Evolutionary conservation across 148 eudicot species (phyloP), one percentile per base, ranked within the genome.

Genomic region (Chenopodium suecicum): DNA sequence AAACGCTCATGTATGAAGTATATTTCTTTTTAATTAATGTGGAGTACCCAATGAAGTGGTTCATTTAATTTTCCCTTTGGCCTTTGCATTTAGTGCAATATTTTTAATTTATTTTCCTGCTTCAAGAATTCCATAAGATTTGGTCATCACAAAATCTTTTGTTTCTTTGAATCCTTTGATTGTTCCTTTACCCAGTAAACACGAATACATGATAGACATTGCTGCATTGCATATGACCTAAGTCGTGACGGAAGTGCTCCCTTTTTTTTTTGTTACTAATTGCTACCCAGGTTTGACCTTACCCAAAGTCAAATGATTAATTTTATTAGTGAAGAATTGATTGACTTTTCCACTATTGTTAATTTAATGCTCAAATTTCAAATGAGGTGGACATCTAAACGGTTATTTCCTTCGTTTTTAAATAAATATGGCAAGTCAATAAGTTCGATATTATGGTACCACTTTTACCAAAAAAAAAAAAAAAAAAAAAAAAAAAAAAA

Each of bases 231-330:
- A 70, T 23, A 73, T 76, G 80, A 76, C 64, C 54, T 76, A 77
- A 77, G 17, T 37, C 80, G 31, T 76, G 84, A 82, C 80, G 56
- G 16, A 56, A 13, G 62, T 4, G 20, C 19, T 19, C 19, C 20
- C 3, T 2, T 56, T 56, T 56, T 11, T 2, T 56, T 16, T 14
- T 17, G 2, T 12, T 56, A 17, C 62, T 56, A 14, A 56, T 56
- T 56, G 62, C 62, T 48, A 48, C 54, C 3, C 4, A 14, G 62
- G 22, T 56, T 56, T 56, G 62, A 56, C 62, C 0, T 56, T 56
- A 4, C 20, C 62, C 22, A 14, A 56, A 56, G 62, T 56, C 22
- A 56, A 56, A 56, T 50, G 17, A 11, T 3, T 56, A 17, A 16
- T 56, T 56, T 56, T 54, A 2, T 54, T 20, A 54, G 60, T 16